Percentiles rank a stretch among this genome's conserved stretches.
phyloP scores from a whole-genome alignment of 192 early-diverging fungal genomes.

The Lobosporangium transversale region DNA sequence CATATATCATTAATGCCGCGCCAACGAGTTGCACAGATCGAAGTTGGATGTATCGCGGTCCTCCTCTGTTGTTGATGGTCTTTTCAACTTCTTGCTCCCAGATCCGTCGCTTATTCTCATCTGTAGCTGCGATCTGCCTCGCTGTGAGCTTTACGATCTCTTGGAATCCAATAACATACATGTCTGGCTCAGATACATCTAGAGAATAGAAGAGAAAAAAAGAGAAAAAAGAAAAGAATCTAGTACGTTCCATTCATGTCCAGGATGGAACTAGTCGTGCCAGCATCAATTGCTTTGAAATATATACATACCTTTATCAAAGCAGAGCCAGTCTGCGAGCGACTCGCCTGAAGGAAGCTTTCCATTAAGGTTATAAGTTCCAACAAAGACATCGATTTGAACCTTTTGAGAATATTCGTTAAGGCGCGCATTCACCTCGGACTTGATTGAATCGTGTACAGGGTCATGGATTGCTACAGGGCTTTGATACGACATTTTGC shows the following conservation, averaged over 20 bases:
- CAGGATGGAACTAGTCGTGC: too few species aligned
- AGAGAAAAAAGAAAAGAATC: neutral
- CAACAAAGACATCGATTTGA: conserved; percentile 76
- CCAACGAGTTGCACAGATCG: conserved; percentile 92
- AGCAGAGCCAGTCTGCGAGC: conserved; percentile 72
- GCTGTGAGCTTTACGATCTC: conserved; percentile 94
- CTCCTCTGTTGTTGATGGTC: conserved; percentile 57
- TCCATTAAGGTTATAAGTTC: conserved; percentile 96
- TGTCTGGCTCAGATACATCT: conserved; percentile 71
- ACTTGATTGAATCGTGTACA: conserved; percentile 56
- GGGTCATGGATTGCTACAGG: conserved; percentile 63
- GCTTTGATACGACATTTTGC: conserved; percentile 60
- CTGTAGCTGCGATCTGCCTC: conserved; percentile 59
- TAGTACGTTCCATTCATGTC: too few species aligned
- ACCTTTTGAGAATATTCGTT: conserved; percentile 69
- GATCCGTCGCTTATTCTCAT: conserved; percentile 49
- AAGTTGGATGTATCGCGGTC: conserved; percentile 77
- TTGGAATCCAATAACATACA: conserved; percentile 92
- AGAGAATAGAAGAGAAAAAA: neutral
- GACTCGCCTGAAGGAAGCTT: conserved; percentile 69
- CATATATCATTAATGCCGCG: conserved; percentile 89
- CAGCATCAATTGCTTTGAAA: neutral
- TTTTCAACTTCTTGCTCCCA: conserved; percentile 64
- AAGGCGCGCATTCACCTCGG: conserved; percentile 46
- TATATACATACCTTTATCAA: conserved; percentile 42